Conservation (phyloP, 495 filamentous ascomycete species). For the Monascus purpureus region DNA sequence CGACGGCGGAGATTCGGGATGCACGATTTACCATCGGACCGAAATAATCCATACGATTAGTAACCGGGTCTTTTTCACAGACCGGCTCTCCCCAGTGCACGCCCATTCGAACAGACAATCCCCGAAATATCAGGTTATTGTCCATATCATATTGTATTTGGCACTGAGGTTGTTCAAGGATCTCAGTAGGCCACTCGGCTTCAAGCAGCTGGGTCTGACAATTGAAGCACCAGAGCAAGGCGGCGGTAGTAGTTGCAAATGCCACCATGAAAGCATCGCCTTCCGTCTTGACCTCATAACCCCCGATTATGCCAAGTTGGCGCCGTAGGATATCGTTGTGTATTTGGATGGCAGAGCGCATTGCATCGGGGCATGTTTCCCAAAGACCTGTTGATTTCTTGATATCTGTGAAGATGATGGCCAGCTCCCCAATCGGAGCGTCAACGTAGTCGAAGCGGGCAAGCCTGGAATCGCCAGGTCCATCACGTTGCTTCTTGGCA, state of each 20-base stretch:
- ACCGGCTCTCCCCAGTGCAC: slow-evolving; percentile 91
- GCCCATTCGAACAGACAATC: slow-evolving; percentile 92
- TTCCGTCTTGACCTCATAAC: slow-evolving; percentile 99
- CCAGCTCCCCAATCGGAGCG: slow-evolving; percentile 75
- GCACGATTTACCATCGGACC: slow-evolving; percentile 98
- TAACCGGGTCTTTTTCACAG: slow-evolving; percentile 89
- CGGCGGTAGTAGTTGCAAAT: slow-evolving; percentile 87
- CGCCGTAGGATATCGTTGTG: slow-evolving; percentile 94
- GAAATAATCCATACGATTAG: slow-evolving; percentile 98
- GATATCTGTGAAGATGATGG: slow-evolving; percentile 97
- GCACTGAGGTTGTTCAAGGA: slow-evolving; percentile 74
- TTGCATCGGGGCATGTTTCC: slow-evolving; percentile 87
- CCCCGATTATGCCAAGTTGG: slow-evolving; percentile 83
- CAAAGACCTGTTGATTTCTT: slow-evolving; percentile 96
- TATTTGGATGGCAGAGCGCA: slow-evolving; percentile 88
- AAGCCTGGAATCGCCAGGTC: slow-evolving; percentile 64
- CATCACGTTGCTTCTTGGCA: slow-evolving; percentile 51
- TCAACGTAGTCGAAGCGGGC: slow-evolving; percentile 81
- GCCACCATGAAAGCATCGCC: slow-evolving; percentile 99
- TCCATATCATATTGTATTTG: slow-evolving; percentile 71
- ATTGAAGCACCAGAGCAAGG: slow-evolving; percentile 89
- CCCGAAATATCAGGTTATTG: slow-evolving; percentile 78
- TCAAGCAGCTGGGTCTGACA: slow-evolving; percentile 79
- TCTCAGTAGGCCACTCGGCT: slow-evolving; percentile 85
- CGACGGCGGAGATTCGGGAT: slow-evolving; percentile 78